These are phyloP conservation scores for Gillenia trifoliata DNA, from an alignment of 306 rosid species.

Conservation along the genomic window DNA sequence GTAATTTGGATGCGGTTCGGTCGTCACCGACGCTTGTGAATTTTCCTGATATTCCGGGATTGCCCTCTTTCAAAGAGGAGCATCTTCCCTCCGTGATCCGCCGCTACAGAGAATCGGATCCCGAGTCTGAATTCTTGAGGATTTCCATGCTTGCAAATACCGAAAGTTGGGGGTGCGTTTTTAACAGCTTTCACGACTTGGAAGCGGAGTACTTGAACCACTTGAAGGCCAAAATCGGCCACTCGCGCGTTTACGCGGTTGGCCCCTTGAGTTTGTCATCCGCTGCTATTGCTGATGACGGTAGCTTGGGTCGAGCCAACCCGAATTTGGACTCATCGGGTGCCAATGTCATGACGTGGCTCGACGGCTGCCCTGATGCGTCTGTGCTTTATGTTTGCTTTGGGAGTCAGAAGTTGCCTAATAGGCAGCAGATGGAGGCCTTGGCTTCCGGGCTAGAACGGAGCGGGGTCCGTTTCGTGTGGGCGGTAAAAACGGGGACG, in stretches of 20 bases:
- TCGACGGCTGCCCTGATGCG: constrained; percentile 42
- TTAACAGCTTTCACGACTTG: constrained; percentile 34
- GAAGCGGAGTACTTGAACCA: constrained; percentile 37
- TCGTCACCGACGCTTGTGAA: constrained; percentile 1
- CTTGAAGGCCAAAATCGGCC: constrained; percentile 13
- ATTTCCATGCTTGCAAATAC: constrained; percentile 25
- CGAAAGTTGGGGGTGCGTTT: constrained; percentile 39
- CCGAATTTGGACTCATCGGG: not conserved
- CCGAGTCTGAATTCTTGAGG: constrained; percentile 35
- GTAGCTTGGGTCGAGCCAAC: not conserved
- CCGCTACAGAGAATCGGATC: constrained; percentile 32
- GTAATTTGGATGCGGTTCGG: not conserved
- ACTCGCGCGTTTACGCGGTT: constrained; percentile 27
- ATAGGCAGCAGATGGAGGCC: constrained; percentile 47
- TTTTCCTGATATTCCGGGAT: constrained; percentile 25
- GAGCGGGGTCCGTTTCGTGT: constrained; percentile 41
- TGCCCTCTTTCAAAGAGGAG: constrained; percentile 37
- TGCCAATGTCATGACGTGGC: constrained; percentile 32
- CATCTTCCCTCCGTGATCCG: constrained; percentile 41
- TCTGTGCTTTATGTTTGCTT: constrained; percentile 68
- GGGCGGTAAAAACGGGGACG: constrained; percentile 46
- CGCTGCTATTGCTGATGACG: not conserved
- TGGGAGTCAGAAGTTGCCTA: constrained; percentile 63
- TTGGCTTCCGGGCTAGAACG: constrained; percentile 57
- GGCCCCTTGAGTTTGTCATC: constrained; percentile 39